Percentiles rank a stretch among this genome's conserved stretches.
These are phyloP conservation scores for Aspergillus nomiae DNA, from an alignment of 2,329 filamentous ascomycete genomes.

Conservation along the genomic window DNA sequence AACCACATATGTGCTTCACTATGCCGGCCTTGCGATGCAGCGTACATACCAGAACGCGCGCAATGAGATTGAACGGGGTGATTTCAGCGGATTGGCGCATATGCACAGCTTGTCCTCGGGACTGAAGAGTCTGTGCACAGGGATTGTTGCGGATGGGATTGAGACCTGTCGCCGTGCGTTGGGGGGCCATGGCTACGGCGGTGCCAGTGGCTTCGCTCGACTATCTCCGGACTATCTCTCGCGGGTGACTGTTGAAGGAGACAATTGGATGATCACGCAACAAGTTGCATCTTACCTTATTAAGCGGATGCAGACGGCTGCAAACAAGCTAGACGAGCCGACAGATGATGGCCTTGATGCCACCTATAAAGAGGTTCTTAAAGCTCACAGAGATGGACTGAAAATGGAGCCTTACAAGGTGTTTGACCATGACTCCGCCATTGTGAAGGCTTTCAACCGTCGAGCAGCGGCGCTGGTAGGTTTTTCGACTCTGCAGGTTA, in stretches of 20 bases:
- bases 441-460: no score
- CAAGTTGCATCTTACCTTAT: slow-evolving; percentile 41
- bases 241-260: slow-evolving; percentile 57
- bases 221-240: slow-evolving; percentile 42
- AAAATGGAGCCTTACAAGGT: no score
- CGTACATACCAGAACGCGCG: slow-evolving; percentile 50
- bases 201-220: slow-evolving; percentile 54
- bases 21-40: slow-evolving; percentile 49
- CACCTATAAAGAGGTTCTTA: no score
- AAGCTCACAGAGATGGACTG: no score
- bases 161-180: slow-evolving; percentile 55
- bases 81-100: slow-evolving; percentile 52
- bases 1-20: slow-evolving; percentile 54
- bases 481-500: no score
- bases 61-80: slow-evolving; percentile 48
- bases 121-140: slow-evolving; percentile 56
- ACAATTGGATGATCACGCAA: slow-evolving; percentile 61
- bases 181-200: slow-evolving; percentile 57
- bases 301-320: background rate
- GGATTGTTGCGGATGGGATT: slow-evolving; percentile 56
- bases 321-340: no score
- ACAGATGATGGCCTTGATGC: no score
- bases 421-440: no score
- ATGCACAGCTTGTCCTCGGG: slow-evolving; percentile 56
- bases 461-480: no score